These are phyloP conservation scores for Paraconiothyrium sp. DNA, from an alignment of 2,329 filamentous ascomycete genomes.

Conservation along the genomic window DNA sequence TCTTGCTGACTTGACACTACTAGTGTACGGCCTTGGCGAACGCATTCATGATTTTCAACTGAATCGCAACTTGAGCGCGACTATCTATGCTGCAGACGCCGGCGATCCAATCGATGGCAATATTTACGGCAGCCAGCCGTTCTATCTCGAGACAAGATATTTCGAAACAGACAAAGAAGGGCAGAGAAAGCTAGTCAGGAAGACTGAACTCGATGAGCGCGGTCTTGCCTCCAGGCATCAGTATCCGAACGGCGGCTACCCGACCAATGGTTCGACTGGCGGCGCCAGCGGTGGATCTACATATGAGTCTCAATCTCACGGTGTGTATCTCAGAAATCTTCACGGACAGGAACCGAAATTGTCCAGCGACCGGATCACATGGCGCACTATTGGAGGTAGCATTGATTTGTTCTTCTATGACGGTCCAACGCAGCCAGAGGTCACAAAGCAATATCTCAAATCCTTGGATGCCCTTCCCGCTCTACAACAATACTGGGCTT, in stretches of 20 bases:
- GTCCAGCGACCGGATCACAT: conserved; percentile 71
- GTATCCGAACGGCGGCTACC: conserved; percentile 8
- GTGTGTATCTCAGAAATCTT: conserved; percentile 79
- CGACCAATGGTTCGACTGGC: conserved; percentile 6
- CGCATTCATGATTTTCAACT: conserved; percentile 75
- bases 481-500: conserved; percentile 80
- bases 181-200: conserved; percentile 62
- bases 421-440: conserved; percentile 73
- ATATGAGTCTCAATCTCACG: conserved; percentile 76
- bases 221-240: conserved; percentile 20
- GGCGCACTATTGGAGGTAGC: conserved; percentile 77
- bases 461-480: conserved; percentile 75
- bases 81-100: conserved; percentile 73
- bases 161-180: conserved; percentile 65
- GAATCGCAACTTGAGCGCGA: conserved; percentile 76
- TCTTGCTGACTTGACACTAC: not conserved
- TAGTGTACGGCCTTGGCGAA: conserved; percentile 76
- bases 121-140: conserved; percentile 79
- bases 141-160: conserved; percentile 83
- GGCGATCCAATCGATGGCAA: conserved; percentile 72
- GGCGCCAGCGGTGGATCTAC: conserved; percentile 55
- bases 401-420: conserved; percentile 84
- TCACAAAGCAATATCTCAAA: conserved; percentile 75
- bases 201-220: conserved; percentile 57
- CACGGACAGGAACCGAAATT: conserved; percentile 80